Percentiles rank a stretch among this genome's conserved stretches.
These are phyloP conservation scores for Blastomyces silverae DNA, from an alignment of 2,329 filamentous ascomycete species.

Conservation along the genomic window DNA sequence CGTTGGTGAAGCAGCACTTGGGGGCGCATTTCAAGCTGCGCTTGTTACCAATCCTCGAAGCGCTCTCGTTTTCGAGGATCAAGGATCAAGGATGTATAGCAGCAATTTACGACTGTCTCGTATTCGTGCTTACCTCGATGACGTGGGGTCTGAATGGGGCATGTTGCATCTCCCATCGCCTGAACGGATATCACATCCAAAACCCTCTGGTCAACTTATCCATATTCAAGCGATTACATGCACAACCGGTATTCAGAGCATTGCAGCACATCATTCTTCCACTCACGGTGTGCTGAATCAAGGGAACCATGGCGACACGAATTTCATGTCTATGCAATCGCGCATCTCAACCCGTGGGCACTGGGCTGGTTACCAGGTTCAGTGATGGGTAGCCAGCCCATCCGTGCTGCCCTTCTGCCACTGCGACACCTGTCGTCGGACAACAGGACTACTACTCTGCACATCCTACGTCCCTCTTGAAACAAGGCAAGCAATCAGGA, in stretches of 20 bases:
- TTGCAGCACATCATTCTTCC: not conserved
- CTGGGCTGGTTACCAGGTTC: conserved; percentile 21
- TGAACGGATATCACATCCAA: not conserved
- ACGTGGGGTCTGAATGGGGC: not conserved
- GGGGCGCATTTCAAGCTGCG: not conserved
- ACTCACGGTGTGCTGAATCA: not conserved
- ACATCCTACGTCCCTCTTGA: conserved; percentile 43
- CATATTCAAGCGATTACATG: not conserved
- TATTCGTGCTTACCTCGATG: not conserved
- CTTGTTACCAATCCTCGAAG: not conserved
- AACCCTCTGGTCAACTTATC: not conserved
- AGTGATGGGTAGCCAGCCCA: conserved; percentile 21
- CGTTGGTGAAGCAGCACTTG: not conserved
- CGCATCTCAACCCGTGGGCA: conserved; percentile 24
- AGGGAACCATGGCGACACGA: conserved; percentile 15
- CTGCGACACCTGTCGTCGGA: conserved; percentile 46
- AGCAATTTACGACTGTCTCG: not conserved
- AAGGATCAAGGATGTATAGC: not conserved
- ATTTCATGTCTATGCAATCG: conserved; percentile 31
- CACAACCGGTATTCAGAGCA: not conserved
- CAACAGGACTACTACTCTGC: conserved; percentile 44
- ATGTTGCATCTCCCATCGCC: too few species aligned
- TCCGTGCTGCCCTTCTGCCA: conserved; percentile 43
- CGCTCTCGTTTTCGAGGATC: not conserved
- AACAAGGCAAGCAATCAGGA: conserved; percentile 26